These are phyloP conservation scores for Periconia macrospinosa DNA, from an alignment of 2,329 filamentous ascomycete species.

Conservation along the genomic window DNA sequence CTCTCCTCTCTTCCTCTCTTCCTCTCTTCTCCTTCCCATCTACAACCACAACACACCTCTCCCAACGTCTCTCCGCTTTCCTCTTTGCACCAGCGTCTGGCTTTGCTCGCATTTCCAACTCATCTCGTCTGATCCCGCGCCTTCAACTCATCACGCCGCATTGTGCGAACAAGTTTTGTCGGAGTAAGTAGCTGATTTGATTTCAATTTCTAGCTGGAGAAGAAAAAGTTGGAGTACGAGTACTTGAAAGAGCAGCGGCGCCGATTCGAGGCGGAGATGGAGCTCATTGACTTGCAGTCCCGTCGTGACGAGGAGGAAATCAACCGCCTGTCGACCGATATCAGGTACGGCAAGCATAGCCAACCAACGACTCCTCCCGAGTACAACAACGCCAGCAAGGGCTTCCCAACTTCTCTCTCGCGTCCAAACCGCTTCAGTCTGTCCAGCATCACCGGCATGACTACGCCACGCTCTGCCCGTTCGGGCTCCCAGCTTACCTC, in stretches of 20 bases:
- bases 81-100: neutral
- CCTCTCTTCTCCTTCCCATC: neutral
- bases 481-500: conserved; percentile 81
- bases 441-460: conserved; percentile 73
- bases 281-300: conserved; percentile 82
- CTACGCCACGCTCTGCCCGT: conserved; percentile 69
- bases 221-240: conserved; percentile 92
- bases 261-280: conserved; percentile 90
- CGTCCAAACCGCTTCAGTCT: conserved; percentile 87
- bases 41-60: neutral
- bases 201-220: conserved; percentile 71
- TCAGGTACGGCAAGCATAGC: conserved; percentile 76
- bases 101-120: neutral
- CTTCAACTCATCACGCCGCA: neutral
- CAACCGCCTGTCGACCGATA: conserved; percentile 79
- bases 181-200: conserved; percentile 14
- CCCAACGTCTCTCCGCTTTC: conserved; percentile 1
- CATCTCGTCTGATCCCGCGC: too few relatives aligned
- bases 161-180: too few relatives aligned
- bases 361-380: conserved; percentile 97
- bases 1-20: conserved; percentile 5
- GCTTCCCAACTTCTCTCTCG: conserved; percentile 78
- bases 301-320: conserved; percentile 82
- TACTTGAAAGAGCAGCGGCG: conserved; percentile 85
- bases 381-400: conserved; percentile 71